These are phyloP conservation scores for Ceratobasidium sp. DNA, from an alignment of 1,284 basidiomycete genomes.

Conservation along the genomic window DNA sequence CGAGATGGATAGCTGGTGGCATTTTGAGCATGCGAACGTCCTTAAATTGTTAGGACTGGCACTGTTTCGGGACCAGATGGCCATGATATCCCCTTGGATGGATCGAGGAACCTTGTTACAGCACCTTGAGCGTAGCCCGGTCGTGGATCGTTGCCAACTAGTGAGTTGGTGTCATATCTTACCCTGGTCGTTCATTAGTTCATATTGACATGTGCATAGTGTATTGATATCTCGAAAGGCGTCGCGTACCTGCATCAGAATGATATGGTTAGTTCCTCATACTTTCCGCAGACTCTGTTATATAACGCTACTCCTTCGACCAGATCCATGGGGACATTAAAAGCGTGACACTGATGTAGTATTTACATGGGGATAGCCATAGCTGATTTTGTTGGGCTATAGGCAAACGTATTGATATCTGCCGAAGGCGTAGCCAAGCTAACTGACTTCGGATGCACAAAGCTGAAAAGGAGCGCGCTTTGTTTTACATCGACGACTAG, in stretches of 20 bases:
- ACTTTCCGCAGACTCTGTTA: background rate
- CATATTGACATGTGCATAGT: background rate
- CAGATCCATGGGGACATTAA: constrained; percentile 19
- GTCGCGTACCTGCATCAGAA: constrained; percentile 1
- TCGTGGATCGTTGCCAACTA: no score
- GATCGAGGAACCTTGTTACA: no score
- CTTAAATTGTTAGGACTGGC: constrained; percentile 3
- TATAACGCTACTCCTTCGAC: background rate
- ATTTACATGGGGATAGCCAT: no score
- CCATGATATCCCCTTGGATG: background rate
- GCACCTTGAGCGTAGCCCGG: no score
- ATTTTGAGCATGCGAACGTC: background rate
- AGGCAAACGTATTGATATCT: no score
- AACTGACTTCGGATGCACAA: background rate
- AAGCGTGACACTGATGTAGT: background rate
- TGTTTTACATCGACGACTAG: background rate
- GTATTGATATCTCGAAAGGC: constrained; percentile 2
- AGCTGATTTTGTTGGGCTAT: no score
- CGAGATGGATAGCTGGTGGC: background rate
- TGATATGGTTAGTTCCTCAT: background rate
- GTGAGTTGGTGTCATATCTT: no score
- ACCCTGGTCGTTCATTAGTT: no score
- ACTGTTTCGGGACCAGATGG: background rate
- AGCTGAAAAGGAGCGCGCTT: background rate
- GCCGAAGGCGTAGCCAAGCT: no score